Evolutionary conservation across 2,329 filamentous ascomycete species (phyloP), one percentile per base, ranked within the genome.

Genomic region (Cladophialophora exuberans): DNA sequence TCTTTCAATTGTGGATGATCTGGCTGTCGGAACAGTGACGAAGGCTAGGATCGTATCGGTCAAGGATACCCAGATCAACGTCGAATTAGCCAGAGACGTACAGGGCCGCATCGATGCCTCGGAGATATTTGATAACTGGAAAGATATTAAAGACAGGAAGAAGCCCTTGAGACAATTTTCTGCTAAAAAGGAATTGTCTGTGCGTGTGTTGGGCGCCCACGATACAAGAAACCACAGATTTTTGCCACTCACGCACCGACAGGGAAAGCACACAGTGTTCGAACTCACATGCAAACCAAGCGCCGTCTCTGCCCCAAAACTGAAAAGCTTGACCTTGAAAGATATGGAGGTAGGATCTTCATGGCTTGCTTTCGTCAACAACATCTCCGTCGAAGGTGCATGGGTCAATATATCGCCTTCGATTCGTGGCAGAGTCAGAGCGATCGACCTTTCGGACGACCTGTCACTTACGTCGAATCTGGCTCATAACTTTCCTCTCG

Each of bases 31-130:
- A 49, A 87, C 81, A 62, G 70, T 88, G 42, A 85, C 86, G 6
- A 90, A 89, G 67, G 93, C 89, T 33, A 87, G 82, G 64, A 83
- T 99, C 39, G 82, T 83, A n/a, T 90, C 90, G 0, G 77, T 97
- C 67, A 96, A 96, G 72, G 86, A 87, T 44, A 97, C 93, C 0
- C 94, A 99, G 69, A 77, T 97, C 52, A 97, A 97, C 63, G 90
- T 99, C 4, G 84, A 89, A 62, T 80, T 97, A 46, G 87, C 90
- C 38, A 90, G 95, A 67, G 90, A 91, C 61, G 80, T 96, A 6
- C 89, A 95, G 69, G 94, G 93, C n/a, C 89, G 94, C 15, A 86
- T 99, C 56, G 93, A 97, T 67, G 83, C 94, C 4, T 95, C 94
- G 1, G 90, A 97, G 69, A 75, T 92, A 10, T 99, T 96, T 69